Conservation (phyloP, 768 basidiomycete genomes). For the Paxillus ammoniavirescens region DNA sequence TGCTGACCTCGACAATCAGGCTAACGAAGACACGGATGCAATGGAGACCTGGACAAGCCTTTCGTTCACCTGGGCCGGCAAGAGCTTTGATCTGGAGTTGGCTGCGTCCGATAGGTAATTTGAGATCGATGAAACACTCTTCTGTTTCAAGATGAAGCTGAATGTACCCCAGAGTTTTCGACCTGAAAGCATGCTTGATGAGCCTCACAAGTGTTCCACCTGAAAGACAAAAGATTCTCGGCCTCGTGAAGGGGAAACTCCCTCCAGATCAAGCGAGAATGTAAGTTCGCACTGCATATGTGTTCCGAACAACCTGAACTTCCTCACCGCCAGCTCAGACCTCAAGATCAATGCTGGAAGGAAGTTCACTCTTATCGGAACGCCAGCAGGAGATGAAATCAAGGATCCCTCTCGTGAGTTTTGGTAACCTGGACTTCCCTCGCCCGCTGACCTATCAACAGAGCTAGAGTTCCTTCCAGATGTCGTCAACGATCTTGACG, state of each 20-base stretch:
- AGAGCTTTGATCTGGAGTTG: slow-evolving; percentile 59
- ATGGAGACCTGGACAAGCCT: slow-evolving; percentile 52
- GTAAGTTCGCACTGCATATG: slow-evolving; percentile 26
- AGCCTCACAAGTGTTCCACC: slow-evolving; percentile 75
- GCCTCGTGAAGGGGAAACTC: slow-evolving; percentile 79
- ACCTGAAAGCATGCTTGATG: slow-evolving; percentile 69
- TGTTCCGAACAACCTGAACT: neutral
- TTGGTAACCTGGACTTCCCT: neutral
- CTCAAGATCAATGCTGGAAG: slow-evolving; percentile 56
- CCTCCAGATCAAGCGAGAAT: slow-evolving; percentile 73
- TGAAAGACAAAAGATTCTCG: slow-evolving; percentile 85
- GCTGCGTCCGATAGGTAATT: slow-evolving; percentile 76
- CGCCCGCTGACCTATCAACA: slow-evolving; percentile 20
- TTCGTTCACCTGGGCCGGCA: slow-evolving; percentile 72
- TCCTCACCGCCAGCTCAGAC: slow-evolving; percentile 44
- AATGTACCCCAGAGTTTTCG: slow-evolving; percentile 60
- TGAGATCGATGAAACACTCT: neutral
- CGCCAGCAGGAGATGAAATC: slow-evolving; percentile 81
- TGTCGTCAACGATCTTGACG: slow-evolving; percentile 78
- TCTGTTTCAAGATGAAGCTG: neutral
- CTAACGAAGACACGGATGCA: neutral
- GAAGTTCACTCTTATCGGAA: slow-evolving; percentile 85
- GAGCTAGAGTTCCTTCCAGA: slow-evolving; percentile 67
- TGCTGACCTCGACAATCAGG: neutral
- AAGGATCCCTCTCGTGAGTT: slow-evolving; percentile 69